Base-by-base conservation (phyloP, 2,329 filamentous ascomycete species). In the Coniochaeta sp. region DNA sequence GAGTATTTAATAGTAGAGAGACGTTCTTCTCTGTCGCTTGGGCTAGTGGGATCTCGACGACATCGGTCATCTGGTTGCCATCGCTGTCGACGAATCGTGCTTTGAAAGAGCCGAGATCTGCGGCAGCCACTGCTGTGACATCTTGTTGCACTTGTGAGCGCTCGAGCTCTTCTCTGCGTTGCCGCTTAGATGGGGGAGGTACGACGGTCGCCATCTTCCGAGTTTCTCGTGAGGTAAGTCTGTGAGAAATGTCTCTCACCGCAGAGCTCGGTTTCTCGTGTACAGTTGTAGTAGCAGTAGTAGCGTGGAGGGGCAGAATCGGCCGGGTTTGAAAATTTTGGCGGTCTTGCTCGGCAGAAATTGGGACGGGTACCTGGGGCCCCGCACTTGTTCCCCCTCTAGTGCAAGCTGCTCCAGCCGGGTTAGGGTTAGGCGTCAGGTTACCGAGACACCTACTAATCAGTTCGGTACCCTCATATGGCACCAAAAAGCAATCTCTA, bases 1-100 rank as follows among this genome's bases (percentile, higher is more conserved):
- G 77, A 2, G 89, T 91, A 72, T 97, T 98, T 60, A 96, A 75
- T 0, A 97, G 81, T 11, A 93, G 83, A 59, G 95, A 93, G 3
- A 98, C 82, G 67, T 97, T 96, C 77, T 91, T 93, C 63, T 95
- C 90, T 8, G 85, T 89, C 1, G 93, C 89, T 77, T 97, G 89
- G 61, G 88, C 89, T 34, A 97, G 84, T 14, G 91, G 88, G 47
- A 97, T 88, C 67, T 88, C 81, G 57, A 88, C 71, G 77, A 89
- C 73, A 83, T 91, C 73, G 79, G 88, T 72, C 82, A 88, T 67
- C 82, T 91, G 76, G 81, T 91, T 72, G 80, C 85, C 77, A 81
- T 89, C 83, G 63, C 90, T 86, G 73, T 98, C 92, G 70, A 91
- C 82, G 74, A 98, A 97, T 66, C 93, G 90, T 56, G 96, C 87